Evolutionary conservation across 2,329 filamentous ascomycete species (phyloP), one percentile per base, ranked within the genome.

Genomic region (Diaporthe capsici): DNA sequence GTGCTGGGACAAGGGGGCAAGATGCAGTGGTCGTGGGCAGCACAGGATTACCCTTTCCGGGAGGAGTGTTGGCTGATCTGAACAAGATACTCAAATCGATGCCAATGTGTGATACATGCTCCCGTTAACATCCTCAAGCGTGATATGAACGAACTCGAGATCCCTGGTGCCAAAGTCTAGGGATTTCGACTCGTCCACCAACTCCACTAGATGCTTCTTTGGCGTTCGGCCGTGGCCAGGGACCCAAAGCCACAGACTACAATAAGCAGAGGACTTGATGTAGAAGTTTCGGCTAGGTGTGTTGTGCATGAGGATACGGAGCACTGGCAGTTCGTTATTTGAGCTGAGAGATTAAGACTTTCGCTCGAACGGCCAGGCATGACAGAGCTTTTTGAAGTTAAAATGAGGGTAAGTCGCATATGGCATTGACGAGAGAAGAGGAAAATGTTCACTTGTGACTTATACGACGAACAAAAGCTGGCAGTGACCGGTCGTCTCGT

Each of bases 1-100:
- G 20, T 70, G 65, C n/a, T 70, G 65, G 65, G 47, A 55, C 31
- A 53, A 42, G 34, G 65, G 65, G 13, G 49, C 22, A 22, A 70
- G 65, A 37, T 70, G 65, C 49, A 70, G 34, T 47, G 34, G 49
- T 39, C 65, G 34, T 55, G 65, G 65, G 34, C 28, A 53, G 20
- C 65, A 70, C 49, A 70, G 2, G 10, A 70, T 55, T 22, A 70
- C 37, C 15, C 13, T 42, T 2, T 13, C 31, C 3, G 25, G 28
- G 9, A 67, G 42, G 12, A 42, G 13, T 42, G 9, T 39, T n/a
- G 34, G 15, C 15, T 55, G 49, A 70, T 12, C 20, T 39, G 7
- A 10, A 20, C 1, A 34, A 34, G 5, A 31, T 55, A 17, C 6
- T 22, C 31, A 2, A 4, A 22, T 53, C 13, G 49, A 28, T 28